Base-by-base conservation (phyloP, 2,329 filamentous ascomycete genomes). In the Moelleriella libera region DNA sequence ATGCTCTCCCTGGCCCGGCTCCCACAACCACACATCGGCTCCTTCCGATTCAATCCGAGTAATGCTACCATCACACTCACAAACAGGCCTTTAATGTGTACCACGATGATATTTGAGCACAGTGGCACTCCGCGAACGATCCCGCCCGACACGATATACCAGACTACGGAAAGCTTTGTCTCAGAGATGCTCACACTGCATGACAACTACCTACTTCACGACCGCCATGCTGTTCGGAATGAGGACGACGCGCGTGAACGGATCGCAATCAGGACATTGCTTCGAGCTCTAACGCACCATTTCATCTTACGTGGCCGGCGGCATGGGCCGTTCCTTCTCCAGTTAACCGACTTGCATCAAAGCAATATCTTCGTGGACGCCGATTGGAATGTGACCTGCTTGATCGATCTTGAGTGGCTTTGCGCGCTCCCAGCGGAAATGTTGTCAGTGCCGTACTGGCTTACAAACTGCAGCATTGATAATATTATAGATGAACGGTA, bases 301-400 rank as follows among this genome's bases (percentile, higher is more conserved):
- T 62, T 58, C 44, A 52, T 62, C 39, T 39, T 49, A 32, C 48
- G 45, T 32, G 49, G 54, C 14, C 43, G 30, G n/a, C 50, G 50
- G 12, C 30, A 58, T 41, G 58, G 58, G 5, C 59, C 58, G 3
- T 63, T 53, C 47, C 45, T 53, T 46, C 49, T 63, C 4, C 50
- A 54, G 45, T 43, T 63, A 29, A 63, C 60, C 31, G 59, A 65
- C 48, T 50, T 65, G 31, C 57, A 64, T 53, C 50, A 47, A 40
- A 61, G 59, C 46, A 64, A 64, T 45, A 60, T 65, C 40, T 60
- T 64, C 37, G 60, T 65, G 6, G 60, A 65, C 45, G 48, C 60
- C 43, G 46, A 63, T 39, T 61, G 58, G 59, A 62, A 64, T 40
- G 51, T 64, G 34, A 60, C 55, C 12, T 55, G 53, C 47, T 44